Conservation (phyloP, 2,329 filamentous ascomycete species). For the Grosmannia penicillata region DNA sequence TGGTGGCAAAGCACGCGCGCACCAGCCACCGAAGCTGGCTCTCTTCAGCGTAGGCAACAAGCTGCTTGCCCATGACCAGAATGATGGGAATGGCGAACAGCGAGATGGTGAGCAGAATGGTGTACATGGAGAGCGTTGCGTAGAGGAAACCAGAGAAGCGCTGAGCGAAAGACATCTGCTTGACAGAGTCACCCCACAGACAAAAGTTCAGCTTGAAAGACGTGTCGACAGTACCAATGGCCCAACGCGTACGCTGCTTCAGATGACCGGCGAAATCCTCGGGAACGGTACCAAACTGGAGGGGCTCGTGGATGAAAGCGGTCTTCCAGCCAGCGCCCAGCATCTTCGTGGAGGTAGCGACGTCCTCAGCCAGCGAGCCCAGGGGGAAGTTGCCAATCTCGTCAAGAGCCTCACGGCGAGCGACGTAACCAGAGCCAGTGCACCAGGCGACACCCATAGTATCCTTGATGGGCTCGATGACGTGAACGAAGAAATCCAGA, state of each 20-base stretch:
- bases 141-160: conserved; percentile 44
- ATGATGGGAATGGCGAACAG: conserved; percentile 44
- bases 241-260: conserved; percentile 40
- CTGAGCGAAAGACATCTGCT: conserved; percentile 37
- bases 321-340: conserved; percentile 47
- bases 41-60: conserved; percentile 38
- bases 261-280: conserved; percentile 38
- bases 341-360: conserved; percentile 40
- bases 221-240: conserved; percentile 39
- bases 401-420: conserved; percentile 41
- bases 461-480: conserved; percentile 33
- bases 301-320: conserved; percentile 40
- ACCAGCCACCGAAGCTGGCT: conserved; percentile 43
- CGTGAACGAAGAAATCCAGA: conserved; percentile 41
- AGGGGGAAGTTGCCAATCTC: conserved; percentile 46
- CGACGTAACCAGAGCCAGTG: conserved; percentile 46
- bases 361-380: conserved; percentile 45
- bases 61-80: conserved; percentile 36
- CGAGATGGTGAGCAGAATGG: conserved; percentile 23
- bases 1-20: conserved; percentile 35
- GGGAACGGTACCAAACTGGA: conserved; percentile 44
- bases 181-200: conserved; percentile 34
- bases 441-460: conserved; percentile 40
- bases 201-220: conserved; percentile 45
- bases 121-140: conserved; percentile 38